These are phyloP conservation scores for Calycina marina DNA, from an alignment of 2,329 filamentous ascomycete genomes.

Conservation along the genomic window DNA sequence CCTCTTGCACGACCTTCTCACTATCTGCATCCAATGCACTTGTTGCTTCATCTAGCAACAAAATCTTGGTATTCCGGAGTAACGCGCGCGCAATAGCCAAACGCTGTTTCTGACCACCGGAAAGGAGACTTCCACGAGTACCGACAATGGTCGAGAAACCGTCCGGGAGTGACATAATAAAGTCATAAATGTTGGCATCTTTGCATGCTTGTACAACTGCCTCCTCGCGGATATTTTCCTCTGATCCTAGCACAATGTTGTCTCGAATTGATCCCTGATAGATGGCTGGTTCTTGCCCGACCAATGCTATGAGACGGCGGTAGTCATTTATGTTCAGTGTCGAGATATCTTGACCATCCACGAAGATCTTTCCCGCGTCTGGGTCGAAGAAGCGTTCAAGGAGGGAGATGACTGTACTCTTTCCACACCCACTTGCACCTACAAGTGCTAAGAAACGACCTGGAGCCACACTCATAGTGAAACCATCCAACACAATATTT, in stretches of 20 bases:
- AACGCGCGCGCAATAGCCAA: constrained; percentile 79
- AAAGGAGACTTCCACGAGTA: constrained; percentile 68
- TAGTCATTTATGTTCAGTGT: constrained; percentile 44
- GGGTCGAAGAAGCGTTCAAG: constrained; percentile 70
- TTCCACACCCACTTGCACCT: constrained; percentile 74
- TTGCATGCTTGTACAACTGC: constrained; percentile 29
- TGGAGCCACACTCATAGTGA: constrained; percentile 30
- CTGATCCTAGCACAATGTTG: constrained; percentile 49
- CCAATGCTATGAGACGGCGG: constrained; percentile 48
- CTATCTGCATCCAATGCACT: constrained; percentile 60
- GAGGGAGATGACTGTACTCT: constrained; percentile 55
- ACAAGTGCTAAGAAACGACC: constrained; percentile 86
- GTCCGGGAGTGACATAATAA: constrained; percentile 33
- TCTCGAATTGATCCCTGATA: constrained; percentile 53
- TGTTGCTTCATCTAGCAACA: constrained; percentile 71
- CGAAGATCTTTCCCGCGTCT: constrained; percentile 2
- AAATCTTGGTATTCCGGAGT: constrained; percentile 69
- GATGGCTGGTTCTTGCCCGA: constrained; percentile 57
- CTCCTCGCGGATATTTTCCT: constrained; percentile 27
- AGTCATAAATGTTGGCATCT: constrained; percentile 34
- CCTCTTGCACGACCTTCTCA: constrained; percentile 64
- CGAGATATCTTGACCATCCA: constrained; percentile 32
- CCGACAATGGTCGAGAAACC: constrained; percentile 73
- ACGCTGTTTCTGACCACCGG: constrained; percentile 85
- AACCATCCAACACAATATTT: constrained; percentile 4